Evolutionary conservation across 495 filamentous ascomycete species (phyloP).

Genomic region (Schizothecium vesticola): DNA sequence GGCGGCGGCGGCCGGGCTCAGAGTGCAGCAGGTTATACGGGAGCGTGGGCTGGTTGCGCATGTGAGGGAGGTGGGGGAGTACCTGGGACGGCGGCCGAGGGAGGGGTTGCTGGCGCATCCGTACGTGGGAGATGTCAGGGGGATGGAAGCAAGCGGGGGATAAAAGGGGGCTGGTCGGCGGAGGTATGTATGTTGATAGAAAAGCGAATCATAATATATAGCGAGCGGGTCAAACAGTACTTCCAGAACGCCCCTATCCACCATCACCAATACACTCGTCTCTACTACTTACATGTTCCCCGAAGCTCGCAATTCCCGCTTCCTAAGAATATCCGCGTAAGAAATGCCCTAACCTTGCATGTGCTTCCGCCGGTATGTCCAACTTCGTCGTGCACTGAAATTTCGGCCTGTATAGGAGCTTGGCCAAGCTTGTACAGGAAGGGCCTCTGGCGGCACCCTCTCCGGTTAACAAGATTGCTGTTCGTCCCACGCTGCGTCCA

Average conservation of each 20-base stretch:
- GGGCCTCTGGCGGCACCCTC: no score
- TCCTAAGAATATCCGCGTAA: no score
- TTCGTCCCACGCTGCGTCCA: no score
- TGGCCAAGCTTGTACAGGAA: background rate
- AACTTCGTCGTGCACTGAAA: background rate
- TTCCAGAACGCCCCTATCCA: background rate
- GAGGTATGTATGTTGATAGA: background rate
- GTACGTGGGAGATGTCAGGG: background rate
- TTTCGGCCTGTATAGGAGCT: no score
- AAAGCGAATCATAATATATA: background rate
- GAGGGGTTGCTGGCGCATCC: constrained; percentile 16
- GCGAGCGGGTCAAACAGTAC: background rate
- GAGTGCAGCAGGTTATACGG: constrained; percentile 47
- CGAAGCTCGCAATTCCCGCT: no score
- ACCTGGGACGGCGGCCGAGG: background rate
- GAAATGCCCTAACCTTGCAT: no score
- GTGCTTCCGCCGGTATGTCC: background rate
- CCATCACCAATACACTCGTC: background rate
- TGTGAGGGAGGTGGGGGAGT: background rate
- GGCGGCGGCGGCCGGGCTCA: constrained; percentile 47
- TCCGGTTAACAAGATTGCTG: no score
- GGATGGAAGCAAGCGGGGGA: background rate
- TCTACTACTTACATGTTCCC: background rate
- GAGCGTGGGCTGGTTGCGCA: constrained; percentile 40
- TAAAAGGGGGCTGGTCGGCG: no score